Conservation (phyloP, 2,329 filamentous ascomycete genomes). For the Nigrospora osmanthi region DNA sequence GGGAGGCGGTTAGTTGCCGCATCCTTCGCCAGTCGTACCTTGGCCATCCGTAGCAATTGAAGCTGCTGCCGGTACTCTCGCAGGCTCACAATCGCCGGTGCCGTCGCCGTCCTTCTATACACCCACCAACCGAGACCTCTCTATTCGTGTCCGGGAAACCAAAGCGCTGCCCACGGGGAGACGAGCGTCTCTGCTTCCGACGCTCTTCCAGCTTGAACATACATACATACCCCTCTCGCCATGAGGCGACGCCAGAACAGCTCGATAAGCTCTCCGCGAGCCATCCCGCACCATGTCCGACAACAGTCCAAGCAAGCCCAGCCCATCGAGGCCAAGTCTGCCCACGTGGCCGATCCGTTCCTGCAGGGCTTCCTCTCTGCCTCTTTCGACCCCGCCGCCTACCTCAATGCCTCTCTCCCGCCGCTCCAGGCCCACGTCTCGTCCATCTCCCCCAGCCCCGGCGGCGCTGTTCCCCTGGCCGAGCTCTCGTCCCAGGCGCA, state of each 20-base stretch:
- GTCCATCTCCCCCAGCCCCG: constrained; percentile 14
- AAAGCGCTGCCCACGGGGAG: not conserved
- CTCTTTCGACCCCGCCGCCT: constrained; percentile 75
- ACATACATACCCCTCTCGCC: not conserved
- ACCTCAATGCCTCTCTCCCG: constrained; percentile 74
- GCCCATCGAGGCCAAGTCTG: constrained; percentile 40
- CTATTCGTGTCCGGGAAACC: not conserved
- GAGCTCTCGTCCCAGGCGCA: constrained; percentile 77
- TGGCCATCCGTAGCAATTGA: too few species aligned
- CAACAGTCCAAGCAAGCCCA: constrained; percentile 25
- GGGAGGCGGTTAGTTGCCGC: too few species aligned
- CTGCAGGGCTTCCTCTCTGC: constrained; percentile 69
- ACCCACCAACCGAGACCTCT: too few species aligned
- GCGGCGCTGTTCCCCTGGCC: constrained; percentile 52
- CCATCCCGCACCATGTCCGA: constrained; percentile 31
- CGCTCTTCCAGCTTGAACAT: too few species aligned
- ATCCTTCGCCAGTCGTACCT: too few species aligned
- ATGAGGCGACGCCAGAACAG: constrained; percentile 40
- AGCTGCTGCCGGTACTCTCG: too few species aligned
- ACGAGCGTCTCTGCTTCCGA: too few species aligned
- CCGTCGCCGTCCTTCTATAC: too few species aligned
- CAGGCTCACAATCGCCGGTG: too few species aligned
- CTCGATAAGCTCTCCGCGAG: constrained; percentile 23
- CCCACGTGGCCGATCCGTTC: constrained; percentile 63
- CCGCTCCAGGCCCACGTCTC: constrained; percentile 44